A percentile compares a stretch with the other conserved stretches of the same genome.
Evolutionary conservation across 371 early-diverging fungal species (phyloP).

Genomic region (Saksenaea oblongispora): DNA sequence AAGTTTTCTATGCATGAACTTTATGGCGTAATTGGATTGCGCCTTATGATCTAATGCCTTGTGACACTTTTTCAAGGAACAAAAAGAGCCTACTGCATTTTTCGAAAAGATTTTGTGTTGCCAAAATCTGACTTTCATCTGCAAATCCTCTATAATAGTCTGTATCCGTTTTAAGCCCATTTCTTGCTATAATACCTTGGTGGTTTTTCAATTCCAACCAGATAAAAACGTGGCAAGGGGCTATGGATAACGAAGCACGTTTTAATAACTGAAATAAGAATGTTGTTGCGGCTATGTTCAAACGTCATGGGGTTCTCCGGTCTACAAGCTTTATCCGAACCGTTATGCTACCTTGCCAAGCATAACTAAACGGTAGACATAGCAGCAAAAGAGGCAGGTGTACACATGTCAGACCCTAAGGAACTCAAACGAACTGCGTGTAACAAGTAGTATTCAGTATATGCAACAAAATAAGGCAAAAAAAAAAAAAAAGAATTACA

Average conservation of each 20-base stretch:
- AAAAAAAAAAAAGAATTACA: background rate
- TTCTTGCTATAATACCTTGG: too few species aligned
- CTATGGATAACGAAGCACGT: too few species aligned
- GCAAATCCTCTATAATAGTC: too few species aligned
- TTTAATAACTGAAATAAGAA: background rate
- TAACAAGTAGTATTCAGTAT: background rate
- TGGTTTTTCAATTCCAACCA: too few species aligned
- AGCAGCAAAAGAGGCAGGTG: background rate
- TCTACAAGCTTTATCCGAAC: background rate
- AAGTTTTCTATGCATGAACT: background rate
- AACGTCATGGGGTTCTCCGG: background rate
- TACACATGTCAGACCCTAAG: background rate
- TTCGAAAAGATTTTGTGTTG: too few species aligned
- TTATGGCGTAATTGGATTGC: conserved; percentile 3
- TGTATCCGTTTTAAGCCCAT: too few species aligned
- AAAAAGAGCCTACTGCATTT: too few species aligned
- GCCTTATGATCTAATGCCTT: background rate
- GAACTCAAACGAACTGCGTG: background rate
- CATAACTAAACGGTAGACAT: background rate
- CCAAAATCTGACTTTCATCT: too few species aligned
- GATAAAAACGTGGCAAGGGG: too few species aligned
- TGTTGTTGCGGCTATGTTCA: background rate
- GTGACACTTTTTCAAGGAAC: background rate
- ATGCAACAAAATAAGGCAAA: background rate
- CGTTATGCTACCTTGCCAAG: background rate